These are phyloP conservation scores for Solanum peruvianum DNA, from an alignment of 257 asterid species.

Conservation along the genomic window DNA sequence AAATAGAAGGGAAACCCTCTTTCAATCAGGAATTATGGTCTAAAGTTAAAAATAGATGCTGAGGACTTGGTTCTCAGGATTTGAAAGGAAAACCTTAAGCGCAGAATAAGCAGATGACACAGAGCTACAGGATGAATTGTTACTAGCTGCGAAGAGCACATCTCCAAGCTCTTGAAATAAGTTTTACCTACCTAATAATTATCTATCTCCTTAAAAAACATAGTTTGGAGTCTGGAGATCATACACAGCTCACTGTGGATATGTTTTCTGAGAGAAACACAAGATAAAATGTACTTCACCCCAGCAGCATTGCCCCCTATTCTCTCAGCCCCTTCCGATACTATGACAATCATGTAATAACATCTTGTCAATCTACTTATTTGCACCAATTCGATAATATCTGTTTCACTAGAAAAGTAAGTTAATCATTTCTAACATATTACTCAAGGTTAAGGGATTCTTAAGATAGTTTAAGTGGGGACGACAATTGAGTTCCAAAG, in stretches of 20 bases:
- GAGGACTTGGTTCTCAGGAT: not conserved
- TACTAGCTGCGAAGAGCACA: not conserved
- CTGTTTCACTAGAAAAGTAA: not conserved
- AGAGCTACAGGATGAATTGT: not conserved
- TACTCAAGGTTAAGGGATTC: not conserved
- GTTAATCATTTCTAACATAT: not conserved
- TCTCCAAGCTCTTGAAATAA: not conserved
- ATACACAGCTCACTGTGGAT: not conserved
- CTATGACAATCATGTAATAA: not conserved
- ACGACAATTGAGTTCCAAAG: not conserved
- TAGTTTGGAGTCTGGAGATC: not conserved
- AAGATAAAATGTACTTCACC: not conserved
- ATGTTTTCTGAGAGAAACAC: not conserved
- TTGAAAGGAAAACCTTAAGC: not conserved
- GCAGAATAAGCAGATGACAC: not conserved
- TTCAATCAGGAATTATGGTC: not conserved
- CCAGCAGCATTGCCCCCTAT: not conserved
- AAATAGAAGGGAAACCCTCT: not conserved
- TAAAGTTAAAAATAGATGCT: not conserved
- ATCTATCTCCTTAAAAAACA: not conserved
- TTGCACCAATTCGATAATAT: not conserved
- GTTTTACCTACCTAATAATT: not conserved
- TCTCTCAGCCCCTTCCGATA: not conserved
- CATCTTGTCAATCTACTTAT: not conserved
- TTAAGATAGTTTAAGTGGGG: not conserved